Base-by-base conservation (phyloP, 2,329 filamentous ascomycete species). In the Colletotrichum echinochloae region DNA sequence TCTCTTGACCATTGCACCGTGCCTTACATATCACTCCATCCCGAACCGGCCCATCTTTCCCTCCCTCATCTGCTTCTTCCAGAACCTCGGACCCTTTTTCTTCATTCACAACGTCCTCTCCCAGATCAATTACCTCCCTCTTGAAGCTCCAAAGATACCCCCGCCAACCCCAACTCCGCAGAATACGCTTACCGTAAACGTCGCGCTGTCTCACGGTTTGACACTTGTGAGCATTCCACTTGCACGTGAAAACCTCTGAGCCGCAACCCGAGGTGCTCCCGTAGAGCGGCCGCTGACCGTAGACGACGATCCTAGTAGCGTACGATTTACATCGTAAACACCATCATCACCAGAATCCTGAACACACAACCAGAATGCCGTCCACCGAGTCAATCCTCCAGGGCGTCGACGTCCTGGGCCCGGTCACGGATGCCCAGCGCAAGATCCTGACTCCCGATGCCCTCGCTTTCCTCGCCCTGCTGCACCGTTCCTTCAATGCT, bases 381-480 rank as follows among this genome's bases (percentile, higher is more conserved):
- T 86, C 88, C 74, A 89, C 89, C 78, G 92, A 97, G 67, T 84
- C 87, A 74, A 92, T 97, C 79, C 72, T 73, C 28, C 66, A 73
- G 33, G 72, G 69, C 48, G 69, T 71, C 59, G 70, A 70, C n/a
- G 69, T 98, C 86, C 91, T 94, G 77, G 95, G 94, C 78, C 83
- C 88, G 73, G 85, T 98, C 79, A 90, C 90, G 78, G 90, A 95
- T 70, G 85, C 91, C 76, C 92, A 95, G 81, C 90, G 90, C 84
- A 95, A 97, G 87, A 97, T 99, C 81, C 89, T 98, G 74, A 97
- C 91, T 73, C 95, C 94, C 76, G 89, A 97, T 74, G 95, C 95
- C 66, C 91, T 94, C 74, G 92, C 94, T 73, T 99, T 98, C 87
- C 90, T 99, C 72, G 93, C 95, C 46, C 91, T 98, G 74, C 90